Evolutionary conservation across 305 asterid species (phyloP), one percentile per base, ranked within the genome.

Genomic region (Monarda citriodora): DNA sequence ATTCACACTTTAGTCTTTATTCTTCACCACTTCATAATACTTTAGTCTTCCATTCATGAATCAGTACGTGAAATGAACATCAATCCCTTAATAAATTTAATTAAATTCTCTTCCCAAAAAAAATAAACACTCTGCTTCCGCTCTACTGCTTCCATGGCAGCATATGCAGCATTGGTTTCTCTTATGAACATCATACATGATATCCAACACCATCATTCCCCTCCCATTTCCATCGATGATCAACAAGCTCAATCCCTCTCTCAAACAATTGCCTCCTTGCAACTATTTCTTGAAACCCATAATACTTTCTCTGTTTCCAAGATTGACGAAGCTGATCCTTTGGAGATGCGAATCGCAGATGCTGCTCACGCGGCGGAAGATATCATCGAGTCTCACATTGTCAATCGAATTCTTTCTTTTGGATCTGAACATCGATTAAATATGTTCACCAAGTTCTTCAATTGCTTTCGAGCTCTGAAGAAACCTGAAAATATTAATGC

Each of bases 201-300:
- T 4, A 53, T 53, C 25, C 9, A 53, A 40, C 22, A 53, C 9
- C 58, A 53, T 17, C 58, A 18, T n/a, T 53, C 22, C 25, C 58
- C 58, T 53, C 58, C 58, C 2, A 31, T 53, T 11, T 53, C 42
- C 32, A 8, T 53, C 42, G 42, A 53, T 23, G 7, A 9, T 0
- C 16, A 54, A 18, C 59, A 54, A 17, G 16, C 31, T 32, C 26
- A 31, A 32, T 54, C 59, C 17, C 59, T 54, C 59, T 16, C 26
- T 32, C 6, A 54, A 54, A 54, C 1, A 0, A 7, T 32, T 3
- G 4, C 25, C 44, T 32, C 31, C 26, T 32, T 54, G 59, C n/a
- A n/a, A 5, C 25, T 32, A 10, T 54, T 54, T 32, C 44, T 54
- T 1, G 26, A 26, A 26, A 26, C 31, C 31, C 31, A 26, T 26